Percentiles rank a stretch among this genome's conserved stretches.
Evolutionary conservation across 2,329 filamentous ascomycete genomes (phyloP).

Genomic region (Fusarium begoniae): DNA sequence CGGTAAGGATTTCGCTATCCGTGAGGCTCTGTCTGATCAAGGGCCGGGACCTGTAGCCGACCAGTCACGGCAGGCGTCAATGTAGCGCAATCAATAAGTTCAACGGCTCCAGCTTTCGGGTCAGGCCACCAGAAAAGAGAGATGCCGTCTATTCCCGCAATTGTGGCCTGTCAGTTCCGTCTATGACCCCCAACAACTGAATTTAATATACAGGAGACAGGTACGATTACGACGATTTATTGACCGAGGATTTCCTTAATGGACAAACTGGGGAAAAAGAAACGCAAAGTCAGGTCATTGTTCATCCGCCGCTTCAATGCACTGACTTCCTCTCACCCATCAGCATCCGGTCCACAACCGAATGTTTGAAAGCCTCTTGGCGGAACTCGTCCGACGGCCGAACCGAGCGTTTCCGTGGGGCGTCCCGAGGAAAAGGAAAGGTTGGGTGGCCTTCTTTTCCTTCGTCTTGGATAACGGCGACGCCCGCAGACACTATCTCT

Average conservation of each 20-base stretch:
- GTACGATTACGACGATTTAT: not conserved
- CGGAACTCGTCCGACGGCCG: slow-evolving; percentile 35
- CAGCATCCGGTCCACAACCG: not conserved
- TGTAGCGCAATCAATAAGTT: slow-evolving; percentile 6
- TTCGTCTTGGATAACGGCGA: slow-evolving; percentile 3
- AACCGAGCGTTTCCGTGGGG: slow-evolving; percentile 40
- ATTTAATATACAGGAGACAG: not conserved
- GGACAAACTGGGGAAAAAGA: not conserved
- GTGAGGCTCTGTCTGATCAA: slow-evolving; percentile 32
- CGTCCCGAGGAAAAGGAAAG: slow-evolving; percentile 28
- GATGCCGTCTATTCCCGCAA: slow-evolving; percentile 21
- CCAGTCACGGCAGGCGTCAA: slow-evolving; percentile 1
- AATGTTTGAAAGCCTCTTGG: not conserved
- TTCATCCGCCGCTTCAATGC: not conserved
- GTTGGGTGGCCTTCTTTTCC: not conserved
- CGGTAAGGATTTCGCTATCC: slow-evolving; percentile 1
- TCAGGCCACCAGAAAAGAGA: slow-evolving; percentile 24
- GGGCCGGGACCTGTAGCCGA: slow-evolving; percentile 10
- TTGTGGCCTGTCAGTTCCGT: slow-evolving; percentile 19
- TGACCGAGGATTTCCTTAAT: not conserved
- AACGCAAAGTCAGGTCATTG: not conserved
- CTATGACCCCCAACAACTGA: slow-evolving; percentile 12
- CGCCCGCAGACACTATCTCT: slow-evolving; percentile 13
- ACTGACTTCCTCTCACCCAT: slow-evolving; percentile 1
- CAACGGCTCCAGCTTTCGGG: not conserved